Evolutionary conservation across 345 rosid species (phyloP).

Genomic region (Nephelium lappaceum): DNA sequence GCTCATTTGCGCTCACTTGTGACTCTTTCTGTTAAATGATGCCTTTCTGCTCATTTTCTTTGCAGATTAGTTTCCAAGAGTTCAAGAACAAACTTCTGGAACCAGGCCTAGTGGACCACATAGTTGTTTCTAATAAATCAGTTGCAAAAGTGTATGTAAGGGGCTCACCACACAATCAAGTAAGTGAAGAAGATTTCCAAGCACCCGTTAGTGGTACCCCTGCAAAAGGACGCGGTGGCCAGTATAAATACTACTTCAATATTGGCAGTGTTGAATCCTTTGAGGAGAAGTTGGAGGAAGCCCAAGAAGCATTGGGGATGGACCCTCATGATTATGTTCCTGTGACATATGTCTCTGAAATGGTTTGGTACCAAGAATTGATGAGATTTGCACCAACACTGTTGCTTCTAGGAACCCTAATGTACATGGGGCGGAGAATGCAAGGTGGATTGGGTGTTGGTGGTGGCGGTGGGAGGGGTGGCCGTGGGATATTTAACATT

Average conservation of each 20-base stretch:
- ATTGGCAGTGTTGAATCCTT: conserved; percentile 93
- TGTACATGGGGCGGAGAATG: conserved; percentile 75
- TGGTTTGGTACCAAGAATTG: conserved; percentile 76
- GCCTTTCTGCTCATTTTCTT: conserved; percentile 3
- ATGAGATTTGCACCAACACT: conserved; percentile 84
- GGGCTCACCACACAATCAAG: conserved; percentile 47
- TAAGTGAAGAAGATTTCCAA: conserved; percentile 46
- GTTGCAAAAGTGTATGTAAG: conserved; percentile 91
- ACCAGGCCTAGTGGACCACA: conserved; percentile 90
- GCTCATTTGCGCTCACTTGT: neutral
- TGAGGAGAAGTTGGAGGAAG: conserved; percentile 95
- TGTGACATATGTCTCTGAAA: conserved; percentile 73
- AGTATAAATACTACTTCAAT: conserved; percentile 73
- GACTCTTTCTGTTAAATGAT: neutral
- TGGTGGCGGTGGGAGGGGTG: conserved; percentile 79
- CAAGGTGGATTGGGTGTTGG: conserved; percentile 88
- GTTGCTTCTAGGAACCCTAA: conserved; percentile 68
- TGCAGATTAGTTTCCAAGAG: conserved; percentile 97
- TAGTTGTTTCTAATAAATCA: conserved; percentile 84
- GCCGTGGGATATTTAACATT: conserved; percentile 89
- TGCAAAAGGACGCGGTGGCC: conserved; percentile 54
- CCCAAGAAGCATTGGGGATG: conserved; percentile 74
- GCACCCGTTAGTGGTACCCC: conserved; percentile 38
- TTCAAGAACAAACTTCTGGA: conserved; percentile 94
- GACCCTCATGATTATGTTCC: conserved; percentile 82